Base-by-base conservation (phyloP, 2,329 filamentous ascomycete species). In the Colletotrichum echinochloae region DNA sequence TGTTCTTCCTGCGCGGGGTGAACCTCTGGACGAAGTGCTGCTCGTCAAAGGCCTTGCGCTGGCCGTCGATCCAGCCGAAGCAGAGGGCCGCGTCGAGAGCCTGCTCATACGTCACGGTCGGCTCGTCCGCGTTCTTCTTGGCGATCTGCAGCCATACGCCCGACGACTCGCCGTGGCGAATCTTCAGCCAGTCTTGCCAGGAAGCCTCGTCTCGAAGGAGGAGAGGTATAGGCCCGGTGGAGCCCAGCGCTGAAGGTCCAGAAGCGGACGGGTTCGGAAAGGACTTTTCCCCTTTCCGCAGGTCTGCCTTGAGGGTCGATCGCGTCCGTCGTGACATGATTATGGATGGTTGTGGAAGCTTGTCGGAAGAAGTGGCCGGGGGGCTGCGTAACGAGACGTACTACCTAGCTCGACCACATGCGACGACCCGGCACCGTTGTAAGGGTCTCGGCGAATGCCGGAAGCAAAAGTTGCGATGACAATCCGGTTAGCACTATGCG, bases 1-100 rank as follows among this genome's bases (percentile, higher is more conserved):
- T 89, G 41, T 83, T 83, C 37, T 81, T 76, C 3, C 85, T 83
- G 5, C 89, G 87, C 1, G 88, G 88, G 1, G 88, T 89, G 80
- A 89, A 90, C 11, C 87, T 83, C 73, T 88, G 86, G 1, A 86
- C 75, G 76, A 87, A 90, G 73, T 82, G 84, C 3, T 78, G 74
- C 0, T 81, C 81, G 72, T 89, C 84, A 56, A 81, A 76, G 3
- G 79, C 67, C 23, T 79, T 79, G 2, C 82, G 82, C 74, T 88
- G 87, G 0, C 88, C 87, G 75, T 91, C 88, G 66, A 90, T 91
- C 88, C 89, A 91, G 51, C 89, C 89, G 74, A 86, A 87, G 76
- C 88, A 90, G 8, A 91, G 81, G 1, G 88, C 88, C 41, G 82
- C 78, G 74, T 90, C 85, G 23, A 90, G 81, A 1, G 88, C 88